Conservation (phyloP, 108 stramenopile genomes). For the Aurantiochytrium sp. region DNA sequence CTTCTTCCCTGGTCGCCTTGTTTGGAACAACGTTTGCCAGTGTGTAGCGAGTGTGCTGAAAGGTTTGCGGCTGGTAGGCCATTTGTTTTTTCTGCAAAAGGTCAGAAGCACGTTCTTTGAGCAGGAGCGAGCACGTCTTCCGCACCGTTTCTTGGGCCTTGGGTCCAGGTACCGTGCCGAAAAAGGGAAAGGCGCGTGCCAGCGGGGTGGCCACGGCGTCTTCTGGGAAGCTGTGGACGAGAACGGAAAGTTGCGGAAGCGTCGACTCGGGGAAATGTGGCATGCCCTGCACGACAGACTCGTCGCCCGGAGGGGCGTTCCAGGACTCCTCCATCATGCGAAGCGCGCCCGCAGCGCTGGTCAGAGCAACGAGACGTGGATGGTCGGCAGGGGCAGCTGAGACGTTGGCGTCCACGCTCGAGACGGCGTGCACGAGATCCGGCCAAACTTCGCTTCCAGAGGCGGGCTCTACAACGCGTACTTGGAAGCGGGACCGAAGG, state of each 20-base stretch:
- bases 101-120: neutral
- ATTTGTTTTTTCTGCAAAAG: neutral
- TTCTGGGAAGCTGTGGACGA: neutral
- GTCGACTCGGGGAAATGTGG: neutral
- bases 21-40: neutral
- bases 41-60: neutral
- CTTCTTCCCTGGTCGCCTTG: neutral
- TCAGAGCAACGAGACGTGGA: neutral
- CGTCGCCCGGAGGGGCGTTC: neutral
- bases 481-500: conserved; percentile 24
- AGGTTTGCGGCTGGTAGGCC: neutral
- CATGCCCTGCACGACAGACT: neutral
- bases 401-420: neutral
- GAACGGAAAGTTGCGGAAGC: neutral
- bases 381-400: neutral
- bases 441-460: neutral
- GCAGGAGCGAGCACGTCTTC: neutral
- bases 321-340: neutral
- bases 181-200: neutral
- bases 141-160: neutral
- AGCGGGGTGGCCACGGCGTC: neutral
- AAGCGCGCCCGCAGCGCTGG: neutral
- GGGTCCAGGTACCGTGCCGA: neutral
- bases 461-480: neutral
- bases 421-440: neutral